Conservation (phyloP, 2,329 filamentous ascomycete species). For the Chaetomiaceae sp. region DNA sequence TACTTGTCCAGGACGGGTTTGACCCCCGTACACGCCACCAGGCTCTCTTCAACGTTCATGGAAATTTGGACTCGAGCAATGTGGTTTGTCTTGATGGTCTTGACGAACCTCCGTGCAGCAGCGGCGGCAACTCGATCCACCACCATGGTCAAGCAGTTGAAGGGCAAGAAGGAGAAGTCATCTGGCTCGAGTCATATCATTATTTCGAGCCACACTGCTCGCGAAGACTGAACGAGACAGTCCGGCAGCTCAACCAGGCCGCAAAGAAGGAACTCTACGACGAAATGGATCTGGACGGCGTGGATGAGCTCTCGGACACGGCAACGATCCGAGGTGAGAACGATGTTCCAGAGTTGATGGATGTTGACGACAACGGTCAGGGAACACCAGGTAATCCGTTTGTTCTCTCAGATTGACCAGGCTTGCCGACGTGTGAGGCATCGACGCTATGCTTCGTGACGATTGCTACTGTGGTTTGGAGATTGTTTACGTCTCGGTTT, state of each 20-base stretch:
- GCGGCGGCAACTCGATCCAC: no score
- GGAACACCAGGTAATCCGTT: neutral
- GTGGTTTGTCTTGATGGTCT: neutral
- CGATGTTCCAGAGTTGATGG: neutral
- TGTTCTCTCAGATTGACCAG: neutral
- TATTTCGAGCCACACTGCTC: neutral
- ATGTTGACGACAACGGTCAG: neutral
- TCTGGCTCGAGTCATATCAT: neutral
- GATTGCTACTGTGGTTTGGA: no score
- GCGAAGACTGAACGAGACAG: neutral
- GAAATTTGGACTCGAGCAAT: neutral
- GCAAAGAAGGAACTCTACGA: neutral
- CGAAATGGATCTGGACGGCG: neutral
- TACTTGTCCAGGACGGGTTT: slow-evolving; percentile 40
- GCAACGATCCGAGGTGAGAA: slow-evolving; percentile 2
- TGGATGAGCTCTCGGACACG: slow-evolving; percentile 3
- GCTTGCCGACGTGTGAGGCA: no score
- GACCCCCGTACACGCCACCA: neutral
- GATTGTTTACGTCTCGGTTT: no score
- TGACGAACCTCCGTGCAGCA: neutral
- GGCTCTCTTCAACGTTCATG: neutral
- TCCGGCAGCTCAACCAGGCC: neutral
- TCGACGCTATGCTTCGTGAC: no score
- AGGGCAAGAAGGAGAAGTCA: neutral
- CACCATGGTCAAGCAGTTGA: neutral